phyloP scores from a whole-genome alignment of 768 basidiomycete species.

The Boletus reticulatus region DNA sequence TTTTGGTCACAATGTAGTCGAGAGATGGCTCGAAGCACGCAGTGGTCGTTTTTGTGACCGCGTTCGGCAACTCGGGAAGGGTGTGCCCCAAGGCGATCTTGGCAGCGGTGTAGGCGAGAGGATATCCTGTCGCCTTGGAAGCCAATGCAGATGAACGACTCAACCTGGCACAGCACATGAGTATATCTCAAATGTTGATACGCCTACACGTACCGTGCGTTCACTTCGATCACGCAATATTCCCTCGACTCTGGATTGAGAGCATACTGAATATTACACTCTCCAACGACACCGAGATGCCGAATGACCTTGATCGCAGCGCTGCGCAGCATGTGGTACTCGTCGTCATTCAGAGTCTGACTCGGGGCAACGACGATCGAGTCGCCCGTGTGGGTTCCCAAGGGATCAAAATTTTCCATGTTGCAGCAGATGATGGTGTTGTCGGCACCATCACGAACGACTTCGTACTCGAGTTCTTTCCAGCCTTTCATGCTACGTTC shows the following conservation, averaged over 20 bases:
- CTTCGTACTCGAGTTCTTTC: conserved; percentile 99
- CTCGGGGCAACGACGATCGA: too few species aligned
- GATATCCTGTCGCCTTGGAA: conserved; percentile 98
- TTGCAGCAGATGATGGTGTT: conserved; percentile 99
- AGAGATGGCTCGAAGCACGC: conserved; percentile 99
- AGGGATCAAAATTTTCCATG: conserved; percentile 99
- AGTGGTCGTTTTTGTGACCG: conserved; percentile 98
- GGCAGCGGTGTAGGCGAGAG: conserved; percentile 97
- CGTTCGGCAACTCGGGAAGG: conserved; percentile 95
- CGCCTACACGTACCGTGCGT: too few species aligned
- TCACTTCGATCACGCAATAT: too few species aligned
- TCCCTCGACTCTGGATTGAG: too few species aligned
- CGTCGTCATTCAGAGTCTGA: too few species aligned
- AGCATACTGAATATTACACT: too few species aligned
- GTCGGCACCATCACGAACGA: conserved; percentile 96
- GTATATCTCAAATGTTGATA: conserved; percentile 17
- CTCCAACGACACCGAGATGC: too few species aligned
- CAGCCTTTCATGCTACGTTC: conserved; percentile 99
- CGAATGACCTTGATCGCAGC: too few species aligned
- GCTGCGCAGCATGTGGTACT: too few species aligned
- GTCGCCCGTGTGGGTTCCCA: too few species aligned
- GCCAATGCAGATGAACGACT: conserved; percentile 93
- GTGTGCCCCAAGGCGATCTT: conserved; percentile 98
- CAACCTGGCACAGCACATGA: conserved; percentile 38
- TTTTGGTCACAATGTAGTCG: conserved; percentile 99